Base-by-base conservation (phyloP, 148 eudicot genomes). In the Arbutus unedo region DNA sequence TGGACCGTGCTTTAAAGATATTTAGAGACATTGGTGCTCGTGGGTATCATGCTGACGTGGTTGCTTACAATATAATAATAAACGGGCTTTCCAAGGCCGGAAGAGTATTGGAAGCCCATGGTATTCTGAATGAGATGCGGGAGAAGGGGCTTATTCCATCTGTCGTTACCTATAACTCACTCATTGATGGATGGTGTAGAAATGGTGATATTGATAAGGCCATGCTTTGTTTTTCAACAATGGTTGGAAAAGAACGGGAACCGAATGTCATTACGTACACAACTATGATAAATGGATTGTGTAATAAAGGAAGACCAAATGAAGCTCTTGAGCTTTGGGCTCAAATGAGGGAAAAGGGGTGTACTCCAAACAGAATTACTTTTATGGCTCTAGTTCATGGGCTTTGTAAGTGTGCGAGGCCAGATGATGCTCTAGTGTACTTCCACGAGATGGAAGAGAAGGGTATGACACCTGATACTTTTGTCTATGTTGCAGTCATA, bases 131-230 rank as follows among this genome's bases (percentile, higher is more conserved):
- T 25, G 90, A 91, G 81, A 90, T 95, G 91, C 78, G 89, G 74
- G 84, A 80, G 16, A 88, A 89, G 80, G 91, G 94, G 16, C 93
- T 93, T 88, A 81, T 89, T 84, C 98, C 98, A 73, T 93, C 98
- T 3, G 90, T 89, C 13, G 92, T 92, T 83, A 93, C 98, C 19
- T 95, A 93, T 86, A 95, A 95, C 86, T 86, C 90, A 47, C 86
- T 95, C 23, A 95, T 95, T 62, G 91, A 95, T 78, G 97, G 95
- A 72, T 95, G 93, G 93, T 95, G 97, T 83, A 93, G 91, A 85
- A 83, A 21, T 81, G 91, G 91, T 76, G 85, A 95, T 64, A 78
- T 85, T 71, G 93, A 93, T 74, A 82, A 78, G 55, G 98, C 97
- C 55, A 74, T 88, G 81, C 31, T 74, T 79, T 92, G 85, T 81